Conservation (phyloP, 75 land plant genomes). For the Sequoia sempervirens region DNA sequence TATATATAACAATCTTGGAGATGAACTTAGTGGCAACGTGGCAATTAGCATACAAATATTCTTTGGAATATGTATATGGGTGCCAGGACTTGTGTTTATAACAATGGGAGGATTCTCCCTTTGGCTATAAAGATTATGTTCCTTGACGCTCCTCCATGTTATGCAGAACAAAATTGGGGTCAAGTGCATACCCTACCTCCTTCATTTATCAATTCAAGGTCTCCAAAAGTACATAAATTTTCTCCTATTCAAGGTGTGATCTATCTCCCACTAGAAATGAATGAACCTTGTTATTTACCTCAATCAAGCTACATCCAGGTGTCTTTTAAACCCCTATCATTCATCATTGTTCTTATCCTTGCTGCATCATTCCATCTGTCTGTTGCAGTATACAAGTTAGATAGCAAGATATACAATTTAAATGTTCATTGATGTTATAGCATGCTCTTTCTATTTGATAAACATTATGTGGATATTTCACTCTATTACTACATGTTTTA, state of each 20-base stretch:
- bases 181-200: not conserved
- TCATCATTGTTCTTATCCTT: slow-evolving; percentile 5
- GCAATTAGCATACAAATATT: not conserved
- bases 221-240: slow-evolving; percentile 1
- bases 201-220: not conserved
- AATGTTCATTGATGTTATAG: too few relatives aligned
- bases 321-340: not conserved
- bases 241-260: slow-evolving; percentile 4
- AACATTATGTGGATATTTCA: too few relatives aligned
- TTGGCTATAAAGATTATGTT: not conserved
- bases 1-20: not conserved
- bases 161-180: slow-evolving; percentile 4
- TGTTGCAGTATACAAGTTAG: slow-evolving; percentile 17
- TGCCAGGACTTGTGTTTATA: not conserved
- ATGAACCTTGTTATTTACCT: slow-evolving; percentile 12
- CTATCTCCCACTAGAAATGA: slow-evolving; percentile 5
- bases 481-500: too few relatives aligned
- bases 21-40: not conserved
- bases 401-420: slow-evolving; percentile 11
- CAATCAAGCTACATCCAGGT: slow-evolving; percentile 5
- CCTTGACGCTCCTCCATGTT: slow-evolving; percentile 2
- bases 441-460: too few relatives aligned
- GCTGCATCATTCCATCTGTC: slow-evolving; percentile 6
- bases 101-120: not conserved
- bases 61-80: not conserved